phyloP scores from a whole-genome alignment of 805 yeast genomes.

The Kodamaea hsintzibuensis region DNA sequence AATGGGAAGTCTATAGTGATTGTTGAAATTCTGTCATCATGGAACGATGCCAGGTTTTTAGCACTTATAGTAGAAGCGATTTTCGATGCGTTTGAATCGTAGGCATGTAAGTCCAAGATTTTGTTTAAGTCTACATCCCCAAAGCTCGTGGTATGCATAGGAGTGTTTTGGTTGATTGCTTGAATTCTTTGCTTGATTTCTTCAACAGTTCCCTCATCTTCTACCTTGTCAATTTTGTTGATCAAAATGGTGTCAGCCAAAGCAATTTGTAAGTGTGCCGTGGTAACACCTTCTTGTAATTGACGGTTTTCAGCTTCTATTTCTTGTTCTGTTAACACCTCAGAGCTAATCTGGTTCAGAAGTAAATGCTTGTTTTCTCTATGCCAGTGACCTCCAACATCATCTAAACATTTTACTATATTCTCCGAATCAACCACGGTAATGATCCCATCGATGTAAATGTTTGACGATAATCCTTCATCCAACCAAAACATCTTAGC shows the following conservation, averaged over 20 bases:
- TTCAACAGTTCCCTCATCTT: constrained; percentile 24
- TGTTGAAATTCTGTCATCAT: constrained; percentile 42
- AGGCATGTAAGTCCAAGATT: constrained; percentile 79
- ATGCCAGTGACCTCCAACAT: constrained; percentile 73
- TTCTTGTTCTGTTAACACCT: constrained; percentile 23
- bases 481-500: constrained; percentile 98
- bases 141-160: constrained; percentile 63
- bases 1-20: constrained; percentile 45
- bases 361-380: constrained; percentile 34
- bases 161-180: constrained; percentile 67
- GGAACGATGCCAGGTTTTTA: constrained; percentile 24
- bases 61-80: constrained; percentile 7
- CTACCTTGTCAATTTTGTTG: constrained; percentile 69
- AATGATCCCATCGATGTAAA: constrained; percentile 87
- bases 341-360: constrained; percentile 17
- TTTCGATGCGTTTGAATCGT: constrained; percentile 42
- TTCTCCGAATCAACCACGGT: constrained; percentile 81
- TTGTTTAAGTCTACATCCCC: constrained; percentile 72
- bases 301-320: constrained; percentile 34
- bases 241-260: constrained; percentile 80
- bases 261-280: constrained; percentile 89
- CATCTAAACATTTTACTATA: constrained; percentile 65
- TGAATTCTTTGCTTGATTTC: constrained; percentile 41
- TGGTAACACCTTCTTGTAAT: constrained; percentile 52
- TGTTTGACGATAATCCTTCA: constrained; percentile 78